Evolutionary conservation across 768 basidiomycete species (phyloP).

Genomic region (Daedalea quercina): DNA sequence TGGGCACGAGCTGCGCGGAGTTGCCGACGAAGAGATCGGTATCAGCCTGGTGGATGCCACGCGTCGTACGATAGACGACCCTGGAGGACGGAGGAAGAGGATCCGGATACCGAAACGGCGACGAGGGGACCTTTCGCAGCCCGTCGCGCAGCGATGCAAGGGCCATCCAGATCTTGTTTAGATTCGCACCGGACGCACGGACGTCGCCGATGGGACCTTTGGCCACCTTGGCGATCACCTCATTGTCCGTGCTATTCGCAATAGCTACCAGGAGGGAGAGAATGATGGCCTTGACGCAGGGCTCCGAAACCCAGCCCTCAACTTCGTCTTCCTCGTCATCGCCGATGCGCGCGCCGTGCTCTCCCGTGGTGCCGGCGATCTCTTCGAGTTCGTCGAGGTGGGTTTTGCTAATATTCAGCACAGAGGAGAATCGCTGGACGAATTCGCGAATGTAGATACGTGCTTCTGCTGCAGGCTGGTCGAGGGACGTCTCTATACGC

Average conservation of each 20-base stretch:
- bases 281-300: slow-evolving; percentile 57
- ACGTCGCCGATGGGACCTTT: slow-evolving; percentile 45
- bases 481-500: slow-evolving; percentile 31
- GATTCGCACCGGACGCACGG: slow-evolving; percentile 43
- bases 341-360: slow-evolving; percentile 17
- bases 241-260: slow-evolving; percentile 25
- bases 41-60: slow-evolving; percentile 25
- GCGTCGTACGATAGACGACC: slow-evolving; percentile 35
- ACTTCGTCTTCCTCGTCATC: slow-evolving; percentile 29
- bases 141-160: slow-evolving; percentile 42
- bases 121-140: slow-evolving; percentile 6
- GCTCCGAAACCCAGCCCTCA: slow-evolving; percentile 57
- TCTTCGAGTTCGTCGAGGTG: slow-evolving; percentile 62
- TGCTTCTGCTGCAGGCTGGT: slow-evolving; percentile 42
- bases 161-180: slow-evolving; percentile 57
- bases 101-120: slow-evolving; percentile 41
- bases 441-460: slow-evolving; percentile 76
- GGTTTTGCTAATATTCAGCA: slow-evolving; percentile 42
- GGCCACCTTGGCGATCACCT: slow-evolving; percentile 33
- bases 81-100: slow-evolving; percentile 50
- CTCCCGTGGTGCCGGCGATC: slow-evolving; percentile 16
- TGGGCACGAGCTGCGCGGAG: slow-evolving; percentile 62
- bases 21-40: slow-evolving; percentile 27
- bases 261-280: slow-evolving; percentile 53
- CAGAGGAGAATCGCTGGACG: slow-evolving; percentile 49